A percentile compares a stretch with the other conserved stretches of the same genome.
Conservation (phyloP, 1,139 yeast species). For the Zygosaccharomyces pseudobailii region DNA sequence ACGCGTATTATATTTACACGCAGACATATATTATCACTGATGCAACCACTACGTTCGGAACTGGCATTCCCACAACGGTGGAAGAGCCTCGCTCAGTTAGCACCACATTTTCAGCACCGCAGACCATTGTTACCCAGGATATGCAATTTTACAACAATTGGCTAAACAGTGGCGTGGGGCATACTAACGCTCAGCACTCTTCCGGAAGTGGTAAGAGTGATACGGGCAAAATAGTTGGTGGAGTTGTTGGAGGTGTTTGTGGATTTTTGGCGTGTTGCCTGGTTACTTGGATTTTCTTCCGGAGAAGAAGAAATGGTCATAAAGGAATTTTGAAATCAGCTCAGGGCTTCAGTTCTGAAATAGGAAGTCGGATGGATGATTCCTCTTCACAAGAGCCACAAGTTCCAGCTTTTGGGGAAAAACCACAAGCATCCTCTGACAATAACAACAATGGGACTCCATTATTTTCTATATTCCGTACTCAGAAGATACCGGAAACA, state of each 20-base stretch:
- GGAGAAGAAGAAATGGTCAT: constrained; percentile 10
- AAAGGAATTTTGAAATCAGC: constrained; percentile 3
- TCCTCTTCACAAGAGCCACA: constrained; percentile 4
- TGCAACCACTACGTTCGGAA: constrained; percentile 37
- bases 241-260: constrained; percentile 29
- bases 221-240: constrained; percentile 24
- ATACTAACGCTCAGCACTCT: neutral
- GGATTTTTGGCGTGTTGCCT: constrained; percentile 19
- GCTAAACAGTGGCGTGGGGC: constrained; percentile 18
- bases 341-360: constrained; percentile 14
- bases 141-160: constrained; percentile 26
- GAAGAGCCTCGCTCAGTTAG: constrained; percentile 23
- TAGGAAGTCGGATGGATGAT: constrained; percentile 11
- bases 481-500: neutral
- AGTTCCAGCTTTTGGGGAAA: neutral
- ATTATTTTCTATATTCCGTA: constrained; percentile 1
- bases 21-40: constrained; percentile 42
- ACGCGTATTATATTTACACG: constrained; percentile 32
- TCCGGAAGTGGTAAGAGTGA: neutral
- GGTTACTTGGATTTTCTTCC: constrained; percentile 14
- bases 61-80: constrained; percentile 34
- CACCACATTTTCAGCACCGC: constrained; percentile 22
- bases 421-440: neutral
- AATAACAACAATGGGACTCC: neutral
- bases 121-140: constrained; percentile 35